Percentiles rank a stretch among this genome's conserved stretches.
phyloP scores from a whole-genome alignment of 257 asterid species.

The Nicotiana obtusifolia region DNA sequence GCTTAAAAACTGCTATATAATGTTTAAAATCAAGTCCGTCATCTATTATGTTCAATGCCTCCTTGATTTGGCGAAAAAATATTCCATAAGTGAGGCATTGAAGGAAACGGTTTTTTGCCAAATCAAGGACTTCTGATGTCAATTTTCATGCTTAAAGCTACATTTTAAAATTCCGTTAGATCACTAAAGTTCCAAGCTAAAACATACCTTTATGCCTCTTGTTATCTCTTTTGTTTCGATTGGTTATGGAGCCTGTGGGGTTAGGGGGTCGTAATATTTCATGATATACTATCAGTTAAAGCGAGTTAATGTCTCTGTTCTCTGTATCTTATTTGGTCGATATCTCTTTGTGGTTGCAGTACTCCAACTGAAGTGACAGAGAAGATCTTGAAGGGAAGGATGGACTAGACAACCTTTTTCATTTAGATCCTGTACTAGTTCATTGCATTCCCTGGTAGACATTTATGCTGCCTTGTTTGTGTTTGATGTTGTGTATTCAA shows the following conservation, averaged over 20 bases:
- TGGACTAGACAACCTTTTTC: slow-evolving; percentile 33
- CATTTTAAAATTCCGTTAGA: not conserved
- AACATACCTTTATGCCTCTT: not conserved
- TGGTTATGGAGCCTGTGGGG: not conserved
- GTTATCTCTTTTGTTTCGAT: not conserved
- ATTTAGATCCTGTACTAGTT: not conserved
- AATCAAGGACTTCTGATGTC: not conserved
- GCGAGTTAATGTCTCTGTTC: not conserved
- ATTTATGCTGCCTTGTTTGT: not conserved
- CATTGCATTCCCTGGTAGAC: not conserved
- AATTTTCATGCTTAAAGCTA: not conserved
- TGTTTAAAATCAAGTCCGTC: not conserved
- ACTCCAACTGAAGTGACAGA: slow-evolving; percentile 83
- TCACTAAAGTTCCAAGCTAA: not conserved
- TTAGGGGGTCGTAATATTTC: not conserved
- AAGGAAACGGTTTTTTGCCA: not conserved
- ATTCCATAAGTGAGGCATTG: not conserved
- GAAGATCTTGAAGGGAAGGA: slow-evolving; percentile 85
- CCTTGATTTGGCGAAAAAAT: too few species aligned
- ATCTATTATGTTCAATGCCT: not conserved
- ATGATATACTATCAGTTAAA: not conserved
- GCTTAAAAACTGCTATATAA: not conserved
- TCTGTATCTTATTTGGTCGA: not conserved
- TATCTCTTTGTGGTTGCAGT: slow-evolving; percentile 30
- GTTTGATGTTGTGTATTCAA: not conserved